Evolutionary conservation across 352 stramenopile species (phyloP).

Genomic region (Globisporangium cylindrosporum): DNA sequence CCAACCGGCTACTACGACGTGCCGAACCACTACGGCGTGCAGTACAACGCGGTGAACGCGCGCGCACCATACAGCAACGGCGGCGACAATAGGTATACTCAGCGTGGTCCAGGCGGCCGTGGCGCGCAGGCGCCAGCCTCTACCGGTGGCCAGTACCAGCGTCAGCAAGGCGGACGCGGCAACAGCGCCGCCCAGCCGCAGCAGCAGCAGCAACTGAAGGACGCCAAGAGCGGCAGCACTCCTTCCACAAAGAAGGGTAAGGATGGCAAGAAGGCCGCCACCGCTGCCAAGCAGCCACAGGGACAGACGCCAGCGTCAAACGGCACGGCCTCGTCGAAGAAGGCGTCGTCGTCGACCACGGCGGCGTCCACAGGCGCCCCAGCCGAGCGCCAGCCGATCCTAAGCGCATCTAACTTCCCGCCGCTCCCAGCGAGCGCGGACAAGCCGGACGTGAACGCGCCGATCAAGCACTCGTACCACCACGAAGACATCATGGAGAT

Average conservation of each 20-base stretch:
- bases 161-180: conserved; percentile 30
- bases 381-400: conserved; percentile 65
- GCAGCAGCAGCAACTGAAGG: conserved; percentile 40
- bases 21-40: conserved; percentile 41
- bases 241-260: conserved; percentile 57
- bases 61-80: conserved; percentile 44
- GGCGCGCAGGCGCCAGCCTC: conserved; percentile 15
- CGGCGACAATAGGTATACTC: conserved; percentile 33
- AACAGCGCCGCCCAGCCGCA: conserved; percentile 23
- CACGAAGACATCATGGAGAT: conserved; percentile 92
- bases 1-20: conserved; percentile 69
- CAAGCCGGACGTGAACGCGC: conserved; percentile 34
- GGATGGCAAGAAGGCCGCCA: conserved; percentile 49
- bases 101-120: conserved; percentile 23
- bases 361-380: conserved; percentile 13
- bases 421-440: conserved; percentile 49
- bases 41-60: conserved; percentile 51
- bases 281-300: conserved; percentile 21
- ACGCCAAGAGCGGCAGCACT: conserved; percentile 41
- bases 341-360: conserved; percentile 11
- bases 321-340: conserved; percentile 25
- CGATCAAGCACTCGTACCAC: conserved; percentile 72
- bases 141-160: conserved; percentile 20
- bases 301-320: conserved; percentile 26
- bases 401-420: conserved; percentile 83